Evolutionary conservation across 2,329 filamentous ascomycete species (phyloP), one percentile per base, ranked within the genome.

Genomic region (Daldinia sp.): DNA sequence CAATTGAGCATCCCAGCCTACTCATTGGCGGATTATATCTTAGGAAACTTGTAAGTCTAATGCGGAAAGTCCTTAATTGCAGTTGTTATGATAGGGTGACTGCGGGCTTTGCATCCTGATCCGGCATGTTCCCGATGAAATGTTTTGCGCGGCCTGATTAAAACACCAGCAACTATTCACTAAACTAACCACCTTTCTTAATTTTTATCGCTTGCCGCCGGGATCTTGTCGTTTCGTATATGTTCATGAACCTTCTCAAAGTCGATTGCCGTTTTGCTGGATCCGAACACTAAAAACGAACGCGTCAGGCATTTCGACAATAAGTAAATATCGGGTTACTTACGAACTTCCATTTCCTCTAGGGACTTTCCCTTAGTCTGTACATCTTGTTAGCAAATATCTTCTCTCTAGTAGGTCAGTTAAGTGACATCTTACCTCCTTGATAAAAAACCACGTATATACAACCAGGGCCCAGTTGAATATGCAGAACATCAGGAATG

Each of bases 401-500:
- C 18, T 39, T 15, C 6, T 5, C 4, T 15, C 1, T 23, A 2
- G 2, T 35, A 3, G 23, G 44, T 6, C 15, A 18, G 30, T 6
- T 44, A 4, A 10, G 26, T 20, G 35, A 41, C 35, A 50, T 57
- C 56, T 64, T 51, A 67, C 67, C 67, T 69, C 63, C 44, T 65
- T 67, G 12, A 69, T 61, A 18, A 69, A 41, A 41, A 64, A 42
- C 64, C 64, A 67, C 15, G 64, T 41, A n/a, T 69, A 64, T 3
- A 56, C 37, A 53, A 56, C 60, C 13, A 67, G 46, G 18, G 60
- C 51, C 67, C 60, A 69, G 18, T 64, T 67, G 26, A 69, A 64
- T 55, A 64, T 64, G 28, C 60, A 69, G 75, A 85, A 85, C 81
- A 85, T 84, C 63, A 86, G 72, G 64, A 85, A 86, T 1, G 82